These are phyloP conservation scores for Rutstroemia sp. DNA, from an alignment of 2,329 filamentous ascomycete species.

Conservation along the genomic window DNA sequence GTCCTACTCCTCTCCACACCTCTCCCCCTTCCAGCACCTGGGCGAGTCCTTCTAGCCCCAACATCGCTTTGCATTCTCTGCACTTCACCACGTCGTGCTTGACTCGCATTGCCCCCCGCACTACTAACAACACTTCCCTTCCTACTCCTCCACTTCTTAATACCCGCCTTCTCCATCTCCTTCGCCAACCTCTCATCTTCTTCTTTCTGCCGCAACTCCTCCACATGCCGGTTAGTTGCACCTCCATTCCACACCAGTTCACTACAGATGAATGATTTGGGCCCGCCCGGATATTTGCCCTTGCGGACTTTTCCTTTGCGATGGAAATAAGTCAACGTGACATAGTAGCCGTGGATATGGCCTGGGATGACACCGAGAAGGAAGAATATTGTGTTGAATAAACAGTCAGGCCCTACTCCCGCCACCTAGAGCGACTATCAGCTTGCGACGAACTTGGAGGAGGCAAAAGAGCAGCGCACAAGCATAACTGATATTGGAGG, in stretches of 20 bases:
- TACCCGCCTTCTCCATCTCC: constrained; percentile 1
- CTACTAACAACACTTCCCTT: background rate
- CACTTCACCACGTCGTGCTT: background rate
- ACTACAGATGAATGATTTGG: constrained; percentile 64
- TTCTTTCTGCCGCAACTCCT: constrained; percentile 15
- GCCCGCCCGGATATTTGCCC: constrained; percentile 45
- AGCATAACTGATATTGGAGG: constrained; percentile 23
- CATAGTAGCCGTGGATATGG: constrained; percentile 28
- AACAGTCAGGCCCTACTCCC: constrained; percentile 16
- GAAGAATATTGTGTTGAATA: constrained; percentile 22
- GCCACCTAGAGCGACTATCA: constrained; percentile 10
- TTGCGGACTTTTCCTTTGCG: constrained; percentile 49
- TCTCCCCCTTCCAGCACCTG: background rate
- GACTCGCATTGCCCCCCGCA: background rate
- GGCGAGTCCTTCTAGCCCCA: background rate
- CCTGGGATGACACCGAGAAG: constrained; percentile 23
- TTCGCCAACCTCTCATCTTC: constrained; percentile 3
- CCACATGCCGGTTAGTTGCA: constrained; percentile 16
- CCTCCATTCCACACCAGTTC: constrained; percentile 62
- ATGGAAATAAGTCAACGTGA: constrained; percentile 72
- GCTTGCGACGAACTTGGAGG: background rate
- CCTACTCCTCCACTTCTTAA: background rate
- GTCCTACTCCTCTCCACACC: background rate
- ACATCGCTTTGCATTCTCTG: constrained; percentile 1
- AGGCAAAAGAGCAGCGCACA: background rate